Conservation (phyloP, 148 eudicot genomes). For the Linanthus parryae region DNA sequence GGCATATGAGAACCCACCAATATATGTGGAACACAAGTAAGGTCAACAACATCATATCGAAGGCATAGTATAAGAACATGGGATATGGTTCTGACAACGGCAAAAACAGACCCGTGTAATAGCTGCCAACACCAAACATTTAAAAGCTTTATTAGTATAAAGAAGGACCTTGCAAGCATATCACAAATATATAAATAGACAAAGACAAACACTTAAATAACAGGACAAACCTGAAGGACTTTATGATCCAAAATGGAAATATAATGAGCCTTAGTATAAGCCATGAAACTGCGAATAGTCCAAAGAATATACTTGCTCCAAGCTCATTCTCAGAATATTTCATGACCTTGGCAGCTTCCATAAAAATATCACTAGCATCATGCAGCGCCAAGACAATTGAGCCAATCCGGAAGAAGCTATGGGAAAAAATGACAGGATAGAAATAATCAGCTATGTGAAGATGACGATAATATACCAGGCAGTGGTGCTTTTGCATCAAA, state of each 20-base stretch:
- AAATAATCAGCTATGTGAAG: no score
- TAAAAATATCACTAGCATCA: slow-evolving; percentile 89
- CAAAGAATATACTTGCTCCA: slow-evolving; percentile 81
- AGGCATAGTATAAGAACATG: slow-evolving; percentile 51
- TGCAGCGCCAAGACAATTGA: slow-evolving; percentile 78
- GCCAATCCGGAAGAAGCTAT: slow-evolving; percentile 86
- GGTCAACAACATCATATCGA: slow-evolving; percentile 77
- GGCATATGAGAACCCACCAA: slow-evolving; percentile 94
- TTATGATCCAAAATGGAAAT: slow-evolving; percentile 90
- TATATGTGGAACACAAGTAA: slow-evolving; percentile 90
- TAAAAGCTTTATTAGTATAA: background rate
- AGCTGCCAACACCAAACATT: slow-evolving; percentile 36
- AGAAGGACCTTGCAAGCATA: background rate
- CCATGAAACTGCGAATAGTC: slow-evolving; percentile 92
- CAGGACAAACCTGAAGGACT: slow-evolving; percentile 61
- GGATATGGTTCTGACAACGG: slow-evolving; percentile 15
- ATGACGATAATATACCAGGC: no score
- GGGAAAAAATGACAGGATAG: no score
- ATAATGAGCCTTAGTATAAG: slow-evolving; percentile 66
- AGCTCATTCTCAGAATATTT: slow-evolving; percentile 89
- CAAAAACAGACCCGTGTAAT: slow-evolving; percentile 32
- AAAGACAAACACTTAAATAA: no score
- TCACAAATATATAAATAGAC: background rate
- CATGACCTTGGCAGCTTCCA: slow-evolving; percentile 92
- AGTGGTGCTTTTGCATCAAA: no score